phyloP scores from a whole-genome alignment of 768 basidiomycete species.

The Collybia sp. region DNA sequence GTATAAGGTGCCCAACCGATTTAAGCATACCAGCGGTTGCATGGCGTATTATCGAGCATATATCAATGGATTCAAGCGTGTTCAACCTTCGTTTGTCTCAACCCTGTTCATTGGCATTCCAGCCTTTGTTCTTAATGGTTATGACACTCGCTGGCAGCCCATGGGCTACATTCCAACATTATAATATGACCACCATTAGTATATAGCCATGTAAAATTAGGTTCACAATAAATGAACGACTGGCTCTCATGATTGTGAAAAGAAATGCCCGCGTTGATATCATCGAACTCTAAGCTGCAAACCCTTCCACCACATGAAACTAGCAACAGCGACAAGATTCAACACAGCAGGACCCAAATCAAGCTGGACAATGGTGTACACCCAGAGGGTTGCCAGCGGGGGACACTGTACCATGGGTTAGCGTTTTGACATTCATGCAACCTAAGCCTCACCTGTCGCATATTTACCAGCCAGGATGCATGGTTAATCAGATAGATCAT shows the following conservation, averaged over 20 bases:
- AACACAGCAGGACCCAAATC: conserved; percentile 58
- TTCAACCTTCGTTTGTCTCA: conserved; percentile 1
- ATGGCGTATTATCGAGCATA: conserved; percentile 81
- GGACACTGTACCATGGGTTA: conserved; percentile 46
- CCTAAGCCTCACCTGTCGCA: conserved; percentile 55
- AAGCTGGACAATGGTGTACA: conserved; percentile 69
- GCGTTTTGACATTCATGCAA: not conserved
- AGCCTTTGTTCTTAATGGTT: not conserved
- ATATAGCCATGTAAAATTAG: too few species aligned
- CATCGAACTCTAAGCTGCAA: conserved; percentile 32
- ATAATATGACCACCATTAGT: too few species aligned
- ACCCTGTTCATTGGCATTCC: not conserved
- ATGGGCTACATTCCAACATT: too few species aligned
- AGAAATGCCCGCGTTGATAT: too few species aligned
- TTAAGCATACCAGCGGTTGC: conserved; percentile 48
- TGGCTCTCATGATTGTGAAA: too few species aligned
- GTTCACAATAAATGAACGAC: too few species aligned
- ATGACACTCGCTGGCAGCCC: not conserved
- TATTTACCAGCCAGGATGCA: conserved; percentile 66
- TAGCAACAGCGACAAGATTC: conserved; percentile 47
- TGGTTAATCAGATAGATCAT: conserved; percentile 69
- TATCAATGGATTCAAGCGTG: conserved; percentile 21
- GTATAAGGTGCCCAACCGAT: conserved; percentile 75
- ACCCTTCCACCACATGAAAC: conserved; percentile 60
- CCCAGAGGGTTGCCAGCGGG: conserved; percentile 74